Conservation (phyloP, 1,139 yeast species). For the Meyerozyma sp. region DNA sequence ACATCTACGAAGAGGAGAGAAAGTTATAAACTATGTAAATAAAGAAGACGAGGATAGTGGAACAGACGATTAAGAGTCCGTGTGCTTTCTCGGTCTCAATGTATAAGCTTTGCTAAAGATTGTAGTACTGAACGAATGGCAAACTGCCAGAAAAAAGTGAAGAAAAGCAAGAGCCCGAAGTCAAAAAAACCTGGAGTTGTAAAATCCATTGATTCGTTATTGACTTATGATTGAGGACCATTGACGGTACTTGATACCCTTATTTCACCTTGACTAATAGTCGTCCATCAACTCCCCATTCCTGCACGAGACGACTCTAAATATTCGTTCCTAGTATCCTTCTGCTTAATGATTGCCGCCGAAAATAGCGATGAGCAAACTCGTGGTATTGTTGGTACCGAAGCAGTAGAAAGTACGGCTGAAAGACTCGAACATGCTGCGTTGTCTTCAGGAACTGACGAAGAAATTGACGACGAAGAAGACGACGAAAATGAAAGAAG, state of each 20-base stretch:
- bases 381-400: neutral
- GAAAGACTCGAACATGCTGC: constrained; percentile 1
- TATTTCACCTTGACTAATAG: too few relatives aligned
- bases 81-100: neutral
- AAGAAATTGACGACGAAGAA: constrained; percentile 20
- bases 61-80: neutral
- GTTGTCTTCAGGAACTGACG: constrained; percentile 12
- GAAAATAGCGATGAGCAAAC: neutral
- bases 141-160: too few relatives aligned
- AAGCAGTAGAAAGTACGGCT: neutral
- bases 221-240: too few relatives aligned
- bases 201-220: too few relatives aligned
- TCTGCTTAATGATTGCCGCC: neutral
- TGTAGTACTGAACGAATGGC: too few relatives aligned
- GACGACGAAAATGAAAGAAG: constrained; percentile 21
- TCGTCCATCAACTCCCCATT: neutral
- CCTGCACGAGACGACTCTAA: neutral
- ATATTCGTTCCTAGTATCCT: neutral
- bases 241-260: too few relatives aligned
- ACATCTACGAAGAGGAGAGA: constrained; percentile 47
- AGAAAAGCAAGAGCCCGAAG: too few relatives aligned
- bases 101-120: constrained; percentile 12
- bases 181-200: too few relatives aligned
- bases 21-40: constrained; percentile 23
- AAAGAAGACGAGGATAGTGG: constrained; percentile 1